Base-by-base conservation (phyloP, 441 rosid species). In the Populus hybrid region DNA sequence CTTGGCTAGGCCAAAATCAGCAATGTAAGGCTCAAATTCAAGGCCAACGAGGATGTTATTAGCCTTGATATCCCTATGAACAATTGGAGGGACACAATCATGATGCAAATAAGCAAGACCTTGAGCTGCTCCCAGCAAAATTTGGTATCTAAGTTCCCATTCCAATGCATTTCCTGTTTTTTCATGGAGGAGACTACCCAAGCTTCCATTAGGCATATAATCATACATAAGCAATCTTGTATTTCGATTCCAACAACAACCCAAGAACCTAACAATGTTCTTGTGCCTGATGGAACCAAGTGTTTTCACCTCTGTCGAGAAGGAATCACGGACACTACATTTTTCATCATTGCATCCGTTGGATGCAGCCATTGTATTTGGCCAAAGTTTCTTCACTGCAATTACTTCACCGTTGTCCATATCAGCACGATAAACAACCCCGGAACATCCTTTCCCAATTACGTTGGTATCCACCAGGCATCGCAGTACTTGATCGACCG, bases 361-460 rank as follows among this genome's bases (percentile, higher is more conserved):
- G 20, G 88, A 73, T 28, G 88, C 79, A 21, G 89, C 82, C 77
- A 77, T 88, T 68, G 87, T 83, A 54, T 85, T 74, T 42, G 97
- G 93, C 99, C 99, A 96, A 5, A 96, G 92, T 88, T 94, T 96
- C 90, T 96, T 96, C 34, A 96, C 98, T 0, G 99, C 98, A 75
- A 96, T 91, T 34, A 93, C 91, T 67, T 96, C 97, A 6, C 98
- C 97, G 4, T 88, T 91, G 54, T 86, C 97, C 86, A 94, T 87
- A 14, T 93, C 97, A 24, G 99, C 99, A 0, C 95, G 93, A 81
- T 96, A 96, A 74, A 96, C 98, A 42, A 93, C 80, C 2, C 98
- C 98, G 0, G 99, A 96, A 77, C 94, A 96, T 36, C 99, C 99
- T 87, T 96, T 96, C 59, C 99, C 98, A 18, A 96, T 88, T 72